These are phyloP conservation scores for Xylariales sp. DNA, from an alignment of 2,329 filamentous ascomycete species.

Conservation along the genomic window DNA sequence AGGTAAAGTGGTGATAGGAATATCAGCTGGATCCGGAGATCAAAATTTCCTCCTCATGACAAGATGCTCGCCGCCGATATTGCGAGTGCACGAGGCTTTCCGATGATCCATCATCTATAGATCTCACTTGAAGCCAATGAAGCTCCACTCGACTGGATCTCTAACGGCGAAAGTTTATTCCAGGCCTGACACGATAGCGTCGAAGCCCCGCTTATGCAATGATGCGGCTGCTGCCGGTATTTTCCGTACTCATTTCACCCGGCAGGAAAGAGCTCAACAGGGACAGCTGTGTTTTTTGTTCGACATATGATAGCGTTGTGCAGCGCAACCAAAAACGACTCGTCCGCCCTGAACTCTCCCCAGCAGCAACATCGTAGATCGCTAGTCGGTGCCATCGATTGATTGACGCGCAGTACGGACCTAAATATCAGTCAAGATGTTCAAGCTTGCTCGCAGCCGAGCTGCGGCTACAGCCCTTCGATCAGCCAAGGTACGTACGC, in stretches of 20 bases:
- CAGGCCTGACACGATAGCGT: not conserved
- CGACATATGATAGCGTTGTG: constrained; percentile 11
- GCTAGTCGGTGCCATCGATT: too few species aligned
- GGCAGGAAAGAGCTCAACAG: constrained; percentile 9
- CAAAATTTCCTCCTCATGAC: too few species aligned
- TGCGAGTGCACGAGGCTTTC: too few species aligned
- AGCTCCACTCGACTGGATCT: too few species aligned
- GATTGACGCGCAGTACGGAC: too few species aligned
- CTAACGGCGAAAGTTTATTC: constrained; percentile 8
- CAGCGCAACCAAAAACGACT: constrained; percentile 6
- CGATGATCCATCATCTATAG: too few species aligned
- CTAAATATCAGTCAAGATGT: constrained; percentile 56
- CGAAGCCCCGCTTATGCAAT: not conserved
- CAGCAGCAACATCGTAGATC: too few species aligned
- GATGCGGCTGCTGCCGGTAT: constrained; percentile 2
- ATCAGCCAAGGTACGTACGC: constrained; percentile 61
- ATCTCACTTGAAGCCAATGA: too few species aligned
- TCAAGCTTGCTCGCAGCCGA: constrained; percentile 79
- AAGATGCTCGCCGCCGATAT: too few species aligned
- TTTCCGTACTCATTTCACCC: constrained; percentile 5
- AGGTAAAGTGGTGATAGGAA: too few species aligned
- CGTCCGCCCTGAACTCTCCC: too few species aligned
- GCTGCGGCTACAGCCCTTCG: constrained; percentile 76
- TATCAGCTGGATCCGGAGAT: too few species aligned
- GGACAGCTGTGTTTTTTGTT: constrained; percentile 8